Evolutionary conservation across 345 rosid genomes (phyloP).

Genomic region (Excoecaria cochinchinensis): DNA sequence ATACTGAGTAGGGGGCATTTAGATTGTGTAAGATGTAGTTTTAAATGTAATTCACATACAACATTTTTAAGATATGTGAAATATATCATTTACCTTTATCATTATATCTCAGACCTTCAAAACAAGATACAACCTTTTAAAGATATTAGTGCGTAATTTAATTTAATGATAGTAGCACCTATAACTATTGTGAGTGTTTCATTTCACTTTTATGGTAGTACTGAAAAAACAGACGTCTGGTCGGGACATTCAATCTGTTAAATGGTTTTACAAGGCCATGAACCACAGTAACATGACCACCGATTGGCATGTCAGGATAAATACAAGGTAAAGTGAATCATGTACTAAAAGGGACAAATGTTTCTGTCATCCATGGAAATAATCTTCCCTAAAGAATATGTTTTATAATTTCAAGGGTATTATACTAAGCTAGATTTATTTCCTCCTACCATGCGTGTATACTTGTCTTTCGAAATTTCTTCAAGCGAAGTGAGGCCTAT

Average conservation of each 20-base stretch:
- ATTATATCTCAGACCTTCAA: not conserved
- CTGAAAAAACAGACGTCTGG: too few relatives aligned
- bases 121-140: not conserved
- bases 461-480: not conserved
- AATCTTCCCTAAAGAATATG: not conserved
- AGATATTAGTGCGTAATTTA: not conserved
- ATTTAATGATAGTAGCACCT: not conserved
- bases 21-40: not conserved
- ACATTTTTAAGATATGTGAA: not conserved
- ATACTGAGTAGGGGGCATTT: not conserved
- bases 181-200: not conserved
- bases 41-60: not conserved
- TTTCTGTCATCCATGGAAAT: not conserved
- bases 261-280: too few relatives aligned
- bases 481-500: too few relatives aligned
- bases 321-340: too few relatives aligned
- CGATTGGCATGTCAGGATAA: too few relatives aligned
- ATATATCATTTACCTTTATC: not conserved
- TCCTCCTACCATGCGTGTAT: not conserved
- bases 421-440: not conserved
- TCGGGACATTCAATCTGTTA: too few relatives aligned
- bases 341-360: not conserved
- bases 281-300: too few relatives aligned
- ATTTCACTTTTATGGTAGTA: not conserved
- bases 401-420: not conserved